These are phyloP conservation scores for Pythium utonaiense DNA, from an alignment of 352 stramenopile genomes.

Conservation along the genomic window DNA sequence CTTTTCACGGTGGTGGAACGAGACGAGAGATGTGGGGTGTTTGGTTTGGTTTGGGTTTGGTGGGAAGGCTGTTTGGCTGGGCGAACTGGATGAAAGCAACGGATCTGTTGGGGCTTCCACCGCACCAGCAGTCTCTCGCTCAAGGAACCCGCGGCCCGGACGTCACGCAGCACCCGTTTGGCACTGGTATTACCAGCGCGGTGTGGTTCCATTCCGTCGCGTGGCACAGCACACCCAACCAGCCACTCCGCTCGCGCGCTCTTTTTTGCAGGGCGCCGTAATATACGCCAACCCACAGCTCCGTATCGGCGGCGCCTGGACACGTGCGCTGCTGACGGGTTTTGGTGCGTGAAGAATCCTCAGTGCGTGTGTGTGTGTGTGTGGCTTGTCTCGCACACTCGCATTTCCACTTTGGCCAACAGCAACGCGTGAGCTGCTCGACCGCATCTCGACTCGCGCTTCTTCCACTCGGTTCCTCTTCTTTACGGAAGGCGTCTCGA, in stretches of 20 bases:
- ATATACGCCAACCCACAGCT: too few species aligned
- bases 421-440: neutral
- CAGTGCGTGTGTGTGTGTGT: neutral
- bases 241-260: neutral
- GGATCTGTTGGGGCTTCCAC: constrained; percentile 20
- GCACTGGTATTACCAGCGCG: neutral
- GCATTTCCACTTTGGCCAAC: constrained; percentile 17
- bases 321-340: neutral
- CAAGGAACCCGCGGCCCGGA: constrained; percentile 7
- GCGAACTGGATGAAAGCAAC: constrained; percentile 7
- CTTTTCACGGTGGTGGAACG: too few species aligned
- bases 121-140: constrained; percentile 18
- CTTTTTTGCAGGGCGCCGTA: neutral
- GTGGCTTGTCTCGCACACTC: constrained; percentile 10
- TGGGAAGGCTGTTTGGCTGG: too few species aligned
- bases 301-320: too few species aligned
- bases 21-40: too few species aligned
- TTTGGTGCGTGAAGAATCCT: neutral
- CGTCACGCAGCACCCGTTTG: neutral
- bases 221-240: constrained; percentile 5
- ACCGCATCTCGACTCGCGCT: neutral
- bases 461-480: constrained; percentile 2
- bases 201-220: constrained; percentile 6
- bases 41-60: too few species aligned
- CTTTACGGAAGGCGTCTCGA: neutral